Base-by-base conservation (phyloP, 306 rosid genomes). In the Hippophae tibetana region DNA sequence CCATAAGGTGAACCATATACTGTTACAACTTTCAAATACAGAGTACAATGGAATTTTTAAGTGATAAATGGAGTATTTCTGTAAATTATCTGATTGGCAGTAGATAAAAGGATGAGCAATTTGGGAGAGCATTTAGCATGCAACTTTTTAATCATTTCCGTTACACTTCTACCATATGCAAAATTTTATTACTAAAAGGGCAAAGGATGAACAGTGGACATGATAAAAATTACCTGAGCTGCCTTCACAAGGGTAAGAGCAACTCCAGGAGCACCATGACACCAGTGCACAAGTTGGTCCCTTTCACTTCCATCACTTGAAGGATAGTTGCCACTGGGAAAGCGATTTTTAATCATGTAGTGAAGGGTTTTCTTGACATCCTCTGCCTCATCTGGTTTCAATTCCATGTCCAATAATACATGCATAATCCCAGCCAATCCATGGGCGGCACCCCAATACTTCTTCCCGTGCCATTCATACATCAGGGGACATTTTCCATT, bases 381-480 rank as follows among this genome's bases (percentile, higher is more conserved):
- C 75, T 80, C 88, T 5, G 61, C 83, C 78, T 84, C 97, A 49
- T 79, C 95, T 61, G 86, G 82, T 75, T 78, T 80, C 54, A 90
- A 83, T 68, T 79, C 85, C 81, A 79, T 52, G 73, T 81, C 73
- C 97, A 90, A 80, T 72, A 90, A 79, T 72, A 82, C 94, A 63
- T 79, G 63, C 85, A 90, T 77, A 50, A 90, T 77, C 54, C 97
- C 95, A 2, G 84, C 85, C n/a, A 86, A 81, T 61, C 97, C 97
- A 74, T 86, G 94, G 58, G 95, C 95, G 65, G 95, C 90, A 68
- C 94, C 97, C 94, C 95, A 86, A 71, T 90, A 90, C 69, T 81
- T 84, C 89, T 84, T 90, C 68, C 90, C 97, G 62, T 75, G 97
- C 97, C 95, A 86, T 76, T 90, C 90, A 55, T 82, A 84, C 90